Evolutionary conservation across 305 asterid genomes (phyloP).

Genomic region (Fraxinus angustifolia): DNA sequence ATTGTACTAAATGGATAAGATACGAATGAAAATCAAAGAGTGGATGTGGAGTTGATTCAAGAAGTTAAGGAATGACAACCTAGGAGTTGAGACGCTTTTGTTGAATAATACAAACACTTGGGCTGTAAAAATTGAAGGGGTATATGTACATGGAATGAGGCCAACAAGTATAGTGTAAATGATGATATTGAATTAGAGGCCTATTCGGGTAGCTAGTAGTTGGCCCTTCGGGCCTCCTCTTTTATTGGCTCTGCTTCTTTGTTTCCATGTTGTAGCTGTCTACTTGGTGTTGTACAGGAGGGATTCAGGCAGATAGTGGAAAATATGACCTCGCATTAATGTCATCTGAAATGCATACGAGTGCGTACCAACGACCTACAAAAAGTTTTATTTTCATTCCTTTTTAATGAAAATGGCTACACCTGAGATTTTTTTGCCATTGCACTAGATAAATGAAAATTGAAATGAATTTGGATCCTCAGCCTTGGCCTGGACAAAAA

Average conservation of each 20-base stretch:
- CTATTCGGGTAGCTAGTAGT: background rate
- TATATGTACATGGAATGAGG: background rate
- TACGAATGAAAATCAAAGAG: background rate
- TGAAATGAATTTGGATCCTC: background rate
- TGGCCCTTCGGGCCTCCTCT: background rate
- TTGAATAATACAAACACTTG: background rate
- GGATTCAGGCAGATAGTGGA: background rate
- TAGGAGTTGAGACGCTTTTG: background rate
- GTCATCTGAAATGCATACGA: background rate
- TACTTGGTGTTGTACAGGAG: background rate
- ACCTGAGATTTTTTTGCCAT: background rate
- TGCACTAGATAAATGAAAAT: background rate
- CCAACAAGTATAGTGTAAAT: background rate
- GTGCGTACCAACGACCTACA: background rate
- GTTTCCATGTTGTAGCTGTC: background rate
- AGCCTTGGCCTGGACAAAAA: background rate
- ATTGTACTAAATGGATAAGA: background rate
- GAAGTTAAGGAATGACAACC: background rate
- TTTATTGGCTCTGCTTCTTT: background rate
- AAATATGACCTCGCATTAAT: background rate
- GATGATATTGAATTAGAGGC: background rate
- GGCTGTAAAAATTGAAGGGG: background rate
- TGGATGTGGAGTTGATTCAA: background rate
- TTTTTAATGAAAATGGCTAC: background rate
- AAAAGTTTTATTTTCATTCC: background rate